These are phyloP conservation scores for Wickerhamiella dianesei DNA, from an alignment of 805 yeast genomes.

Conservation along the genomic window DNA sequence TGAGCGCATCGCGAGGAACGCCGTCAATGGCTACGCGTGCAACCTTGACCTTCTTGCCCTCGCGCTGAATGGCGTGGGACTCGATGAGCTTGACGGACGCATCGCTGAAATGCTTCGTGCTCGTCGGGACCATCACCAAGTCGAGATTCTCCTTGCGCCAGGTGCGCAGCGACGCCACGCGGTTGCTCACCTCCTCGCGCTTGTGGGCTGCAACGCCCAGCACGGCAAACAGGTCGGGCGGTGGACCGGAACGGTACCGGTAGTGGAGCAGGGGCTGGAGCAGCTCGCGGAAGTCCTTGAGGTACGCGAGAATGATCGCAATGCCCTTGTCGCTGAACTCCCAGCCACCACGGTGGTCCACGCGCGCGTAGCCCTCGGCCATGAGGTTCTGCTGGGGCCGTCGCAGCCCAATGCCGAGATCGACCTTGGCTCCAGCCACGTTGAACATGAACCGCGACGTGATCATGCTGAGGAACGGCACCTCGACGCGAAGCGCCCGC, in stretches of 20 bases:
- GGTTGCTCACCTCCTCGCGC: conserved; percentile 17
- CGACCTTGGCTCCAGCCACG: conserved; percentile 32
- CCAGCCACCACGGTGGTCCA: conserved; percentile 51
- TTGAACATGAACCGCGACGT: conserved; percentile 59
- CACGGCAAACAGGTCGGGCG: conserved; percentile 16
- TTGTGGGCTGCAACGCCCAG: conserved; percentile 17
- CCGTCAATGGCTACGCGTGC: conserved; percentile 51
- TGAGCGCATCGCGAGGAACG: conserved; percentile 72
- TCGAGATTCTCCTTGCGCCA: conserved; percentile 34
- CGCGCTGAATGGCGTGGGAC: conserved; percentile 15
- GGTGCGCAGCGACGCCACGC: conserved; percentile 29
- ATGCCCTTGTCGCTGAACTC: conserved; percentile 67
- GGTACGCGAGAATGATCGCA: conserved; percentile 48
- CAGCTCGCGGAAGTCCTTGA: conserved; percentile 45
- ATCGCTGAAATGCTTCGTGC: conserved; percentile 63
- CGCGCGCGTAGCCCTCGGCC: conserved; percentile 76
- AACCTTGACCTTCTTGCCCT: conserved; percentile 28
- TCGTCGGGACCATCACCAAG: conserved; percentile 54
- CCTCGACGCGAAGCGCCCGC: conserved; percentile 40
- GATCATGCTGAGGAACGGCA: conserved; percentile 59
- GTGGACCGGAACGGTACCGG: conserved; percentile 6
- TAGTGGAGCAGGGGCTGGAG: conserved; percentile 30
- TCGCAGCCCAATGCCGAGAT: conserved; percentile 67
- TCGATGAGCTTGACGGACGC: conserved; percentile 58
- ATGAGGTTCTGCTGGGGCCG: conserved; percentile 67